Evolutionary conservation across 768 basidiomycete genomes (phyloP).

Genomic region (Chalciporus pseudorubinellus): DNA sequence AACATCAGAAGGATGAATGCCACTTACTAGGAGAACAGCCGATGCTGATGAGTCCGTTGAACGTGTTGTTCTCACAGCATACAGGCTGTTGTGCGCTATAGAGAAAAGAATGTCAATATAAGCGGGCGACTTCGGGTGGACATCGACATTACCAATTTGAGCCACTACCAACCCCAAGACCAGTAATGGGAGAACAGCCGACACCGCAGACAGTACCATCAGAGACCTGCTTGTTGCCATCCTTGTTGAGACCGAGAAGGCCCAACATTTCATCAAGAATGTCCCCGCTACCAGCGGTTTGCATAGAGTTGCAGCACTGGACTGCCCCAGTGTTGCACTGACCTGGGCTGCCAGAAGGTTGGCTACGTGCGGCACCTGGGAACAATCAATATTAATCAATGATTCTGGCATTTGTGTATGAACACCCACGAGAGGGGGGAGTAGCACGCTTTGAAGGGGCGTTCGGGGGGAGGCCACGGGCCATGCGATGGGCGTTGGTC

Average conservation of each 20-base stretch:
- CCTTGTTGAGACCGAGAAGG: neutral
- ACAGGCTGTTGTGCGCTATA: slow-evolving; percentile 35
- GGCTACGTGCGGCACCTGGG: slow-evolving; percentile 35
- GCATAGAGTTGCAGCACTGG: slow-evolving; percentile 19
- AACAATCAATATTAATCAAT: neutral
- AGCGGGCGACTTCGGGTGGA: no score
- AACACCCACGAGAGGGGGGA: slow-evolving; percentile 32
- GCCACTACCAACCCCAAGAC: slow-evolving; percentile 19
- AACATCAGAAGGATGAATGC: accelerated
- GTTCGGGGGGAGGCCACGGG: slow-evolving; percentile 50
- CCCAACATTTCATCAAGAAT: neutral
- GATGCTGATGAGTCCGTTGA: slow-evolving; percentile 36
- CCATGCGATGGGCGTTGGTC: slow-evolving; percentile 53
- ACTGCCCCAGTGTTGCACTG: slow-evolving; percentile 17
- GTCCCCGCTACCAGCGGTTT: neutral
- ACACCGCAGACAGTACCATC: slow-evolving; percentile 18
- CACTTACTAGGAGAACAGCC: slow-evolving; percentile 40
- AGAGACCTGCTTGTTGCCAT: no score
- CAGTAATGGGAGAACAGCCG: slow-evolving; percentile 34
- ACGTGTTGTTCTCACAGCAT: slow-evolving; percentile 39
- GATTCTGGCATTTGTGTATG: neutral
- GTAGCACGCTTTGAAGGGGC: slow-evolving; percentile 40
- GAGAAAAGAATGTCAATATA: neutral
- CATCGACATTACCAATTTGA: slow-evolving; percentile 16
- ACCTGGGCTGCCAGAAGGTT: slow-evolving; percentile 36